These are phyloP conservation scores for Colletotrichum sp. DNA, from an alignment of 2,329 filamentous ascomycete species.

Conservation along the genomic window DNA sequence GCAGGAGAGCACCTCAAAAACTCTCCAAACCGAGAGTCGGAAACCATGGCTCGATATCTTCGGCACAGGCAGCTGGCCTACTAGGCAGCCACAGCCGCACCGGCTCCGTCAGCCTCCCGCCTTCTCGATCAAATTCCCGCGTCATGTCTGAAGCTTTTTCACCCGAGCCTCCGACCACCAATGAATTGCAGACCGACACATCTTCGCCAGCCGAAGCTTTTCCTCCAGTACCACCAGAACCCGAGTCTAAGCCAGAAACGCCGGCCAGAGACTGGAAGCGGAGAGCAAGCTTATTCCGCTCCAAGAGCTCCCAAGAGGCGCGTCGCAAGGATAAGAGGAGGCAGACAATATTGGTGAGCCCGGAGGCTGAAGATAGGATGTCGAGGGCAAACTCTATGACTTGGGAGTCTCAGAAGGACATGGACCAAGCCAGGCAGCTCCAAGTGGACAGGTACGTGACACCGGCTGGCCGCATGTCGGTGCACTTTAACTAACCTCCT, in stretches of 20 bases:
- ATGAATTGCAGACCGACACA: not conserved
- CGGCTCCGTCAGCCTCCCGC: constrained; percentile 29
- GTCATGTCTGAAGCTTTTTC: not conserved
- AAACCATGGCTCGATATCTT: constrained; percentile 35
- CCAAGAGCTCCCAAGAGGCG: constrained; percentile 21
- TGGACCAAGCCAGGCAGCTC: constrained; percentile 22
- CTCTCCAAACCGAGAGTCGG: constrained; percentile 56
- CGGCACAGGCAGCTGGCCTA: constrained; percentile 39
- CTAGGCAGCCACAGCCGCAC: constrained; percentile 39
- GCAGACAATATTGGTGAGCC: not conserved
- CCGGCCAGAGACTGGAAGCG: constrained; percentile 18
- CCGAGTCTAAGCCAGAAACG: not conserved
- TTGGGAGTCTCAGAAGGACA: constrained; percentile 16
- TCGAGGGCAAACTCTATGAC: constrained; percentile 24
- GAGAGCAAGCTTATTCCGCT: constrained; percentile 21
- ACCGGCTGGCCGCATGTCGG: too few species aligned
- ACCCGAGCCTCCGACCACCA: constrained; percentile 6
- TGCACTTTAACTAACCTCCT: not conserved
- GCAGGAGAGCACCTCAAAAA: constrained; percentile 47
- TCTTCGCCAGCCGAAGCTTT: not conserved
- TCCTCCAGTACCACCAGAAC: not conserved
- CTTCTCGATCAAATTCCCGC: constrained; percentile 11
- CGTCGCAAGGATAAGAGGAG: not conserved
- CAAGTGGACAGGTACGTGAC: constrained; percentile 19
- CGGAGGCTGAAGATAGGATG: constrained; percentile 15